Evolutionary conservation across 1,284 basidiomycete genomes (phyloP).

Genomic region (Naganishia sp.): DNA sequence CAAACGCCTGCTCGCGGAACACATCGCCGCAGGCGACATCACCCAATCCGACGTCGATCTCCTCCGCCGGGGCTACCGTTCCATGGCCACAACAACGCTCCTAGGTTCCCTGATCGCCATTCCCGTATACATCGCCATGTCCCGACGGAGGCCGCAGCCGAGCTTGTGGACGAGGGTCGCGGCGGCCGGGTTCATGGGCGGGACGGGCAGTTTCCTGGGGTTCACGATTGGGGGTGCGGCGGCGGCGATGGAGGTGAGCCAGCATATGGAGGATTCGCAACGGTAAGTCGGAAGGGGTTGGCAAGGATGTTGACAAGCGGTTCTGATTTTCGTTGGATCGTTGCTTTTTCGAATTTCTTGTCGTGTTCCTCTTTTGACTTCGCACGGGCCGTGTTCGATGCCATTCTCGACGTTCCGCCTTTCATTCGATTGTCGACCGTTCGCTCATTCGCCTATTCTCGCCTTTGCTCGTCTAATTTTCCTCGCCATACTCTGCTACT

Average conservation of each 20-base stretch:
- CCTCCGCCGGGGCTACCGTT: conserved; percentile 40
- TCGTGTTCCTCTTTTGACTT: no score
- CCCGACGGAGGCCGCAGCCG: conserved; percentile 28
- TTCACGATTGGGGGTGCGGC: conserved; percentile 43
- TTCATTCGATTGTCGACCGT: no score
- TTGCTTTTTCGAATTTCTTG: no score
- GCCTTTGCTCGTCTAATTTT: no score
- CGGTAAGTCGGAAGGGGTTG: conserved; percentile 35
- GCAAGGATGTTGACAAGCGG: no score
- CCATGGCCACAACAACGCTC: conserved; percentile 35
- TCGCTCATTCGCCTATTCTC: no score
- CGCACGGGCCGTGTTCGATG: no score
- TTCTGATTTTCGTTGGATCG: neutral
- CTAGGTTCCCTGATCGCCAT: conserved; percentile 36
- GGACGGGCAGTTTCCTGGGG: conserved; percentile 40
- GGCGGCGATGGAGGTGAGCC: conserved; percentile 41
- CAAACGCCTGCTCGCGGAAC: conserved; percentile 20
- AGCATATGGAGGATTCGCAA: conserved; percentile 43
- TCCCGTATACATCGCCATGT: conserved; percentile 36
- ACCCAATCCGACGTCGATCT: conserved; percentile 42
- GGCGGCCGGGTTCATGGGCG: conserved; percentile 33
- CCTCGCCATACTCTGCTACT: no score
- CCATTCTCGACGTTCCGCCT: no score
- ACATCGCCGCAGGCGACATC: conserved; percentile 40
- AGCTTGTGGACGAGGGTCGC: conserved; percentile 26